Evolutionary conservation across 371 early-diverging fungal genomes (phyloP).

Genomic region (Smittium culicis): DNA sequence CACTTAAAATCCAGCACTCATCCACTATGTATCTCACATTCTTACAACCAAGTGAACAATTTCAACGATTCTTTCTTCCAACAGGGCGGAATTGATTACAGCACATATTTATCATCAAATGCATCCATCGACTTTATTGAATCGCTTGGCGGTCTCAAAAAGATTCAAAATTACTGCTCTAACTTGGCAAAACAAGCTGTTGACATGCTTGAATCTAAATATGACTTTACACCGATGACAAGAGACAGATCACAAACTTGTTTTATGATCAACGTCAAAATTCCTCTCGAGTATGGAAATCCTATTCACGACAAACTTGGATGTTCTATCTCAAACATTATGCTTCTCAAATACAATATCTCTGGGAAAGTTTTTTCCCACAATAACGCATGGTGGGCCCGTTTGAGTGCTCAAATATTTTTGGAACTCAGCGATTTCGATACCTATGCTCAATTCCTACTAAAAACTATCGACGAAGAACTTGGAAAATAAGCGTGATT

Average conservation of each 20-base stretch:
- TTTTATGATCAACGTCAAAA: neutral
- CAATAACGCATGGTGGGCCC: neutral
- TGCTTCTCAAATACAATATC: neutral
- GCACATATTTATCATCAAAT: neutral
- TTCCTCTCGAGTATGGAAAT: slow-evolving; percentile 7
- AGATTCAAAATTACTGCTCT: neutral
- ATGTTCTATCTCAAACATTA: neutral
- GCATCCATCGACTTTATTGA: slow-evolving; percentile 4
- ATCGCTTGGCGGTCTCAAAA: neutral
- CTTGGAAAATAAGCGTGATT: neutral
- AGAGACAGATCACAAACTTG: neutral
- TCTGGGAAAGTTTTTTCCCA: neutral
- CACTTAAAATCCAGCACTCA: neutral
- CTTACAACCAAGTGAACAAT: neutral
- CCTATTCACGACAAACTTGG: slow-evolving; percentile 1
- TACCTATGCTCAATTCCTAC: neutral
- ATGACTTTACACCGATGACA: neutral
- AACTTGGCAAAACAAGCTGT: neutral
- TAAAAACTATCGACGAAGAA: slow-evolving; percentile 1
- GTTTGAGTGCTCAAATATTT: neutral
- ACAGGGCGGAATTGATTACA: neutral
- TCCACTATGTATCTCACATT: neutral
- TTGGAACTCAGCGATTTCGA: neutral
- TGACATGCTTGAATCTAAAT: neutral
- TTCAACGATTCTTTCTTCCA: slow-evolving; percentile 3